A percentile compares a stretch with the other conserved stretches of the same genome.
Evolutionary conservation across 2,329 filamentous ascomycete species (phyloP).

Genomic region (Scopulariopsis brevicaulis): DNA sequence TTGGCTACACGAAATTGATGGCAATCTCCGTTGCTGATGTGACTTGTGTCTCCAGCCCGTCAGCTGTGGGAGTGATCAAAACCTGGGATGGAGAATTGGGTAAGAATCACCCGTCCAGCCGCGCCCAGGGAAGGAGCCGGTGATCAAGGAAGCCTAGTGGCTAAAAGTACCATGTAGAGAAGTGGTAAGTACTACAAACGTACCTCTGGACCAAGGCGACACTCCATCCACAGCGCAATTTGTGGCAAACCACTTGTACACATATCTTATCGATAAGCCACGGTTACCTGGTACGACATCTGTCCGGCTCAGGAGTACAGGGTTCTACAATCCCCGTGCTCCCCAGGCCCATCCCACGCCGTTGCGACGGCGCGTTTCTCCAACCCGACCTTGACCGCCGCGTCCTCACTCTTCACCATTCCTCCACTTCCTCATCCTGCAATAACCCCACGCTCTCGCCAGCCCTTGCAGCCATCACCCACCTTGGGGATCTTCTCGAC

Average conservation of each 20-base stretch:
- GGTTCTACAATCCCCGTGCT: neutral
- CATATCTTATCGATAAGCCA: neutral
- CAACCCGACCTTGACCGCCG: constrained; percentile 9
- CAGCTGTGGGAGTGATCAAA: neutral
- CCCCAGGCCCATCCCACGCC: neutral
- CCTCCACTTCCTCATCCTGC: constrained; percentile 16
- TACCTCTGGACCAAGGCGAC: neutral
- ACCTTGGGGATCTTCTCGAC: constrained; percentile 1
- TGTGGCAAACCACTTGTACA: too few relatives aligned
- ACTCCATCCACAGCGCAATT: neutral
- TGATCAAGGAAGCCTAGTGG: neutral
- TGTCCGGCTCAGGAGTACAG: neutral
- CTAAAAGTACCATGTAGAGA: neutral
- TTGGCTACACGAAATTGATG: neutral
- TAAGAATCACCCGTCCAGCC: neutral
- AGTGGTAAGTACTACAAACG: neutral
- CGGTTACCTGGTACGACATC: neutral
- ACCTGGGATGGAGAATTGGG: neutral
- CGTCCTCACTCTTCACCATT: constrained; percentile 9
- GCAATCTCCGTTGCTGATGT: neutral
- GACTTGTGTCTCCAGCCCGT: neutral
- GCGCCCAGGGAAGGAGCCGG: neutral
- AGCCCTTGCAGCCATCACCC: constrained; percentile 4
- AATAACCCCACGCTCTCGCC: constrained; percentile 22
- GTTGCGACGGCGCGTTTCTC: constrained; percentile 2